Percentiles rank a stretch among this genome's conserved stretches.
phyloP scores from a whole-genome alignment of 2,329 filamentous ascomycete genomes.

The Beauveria caledonica region DNA sequence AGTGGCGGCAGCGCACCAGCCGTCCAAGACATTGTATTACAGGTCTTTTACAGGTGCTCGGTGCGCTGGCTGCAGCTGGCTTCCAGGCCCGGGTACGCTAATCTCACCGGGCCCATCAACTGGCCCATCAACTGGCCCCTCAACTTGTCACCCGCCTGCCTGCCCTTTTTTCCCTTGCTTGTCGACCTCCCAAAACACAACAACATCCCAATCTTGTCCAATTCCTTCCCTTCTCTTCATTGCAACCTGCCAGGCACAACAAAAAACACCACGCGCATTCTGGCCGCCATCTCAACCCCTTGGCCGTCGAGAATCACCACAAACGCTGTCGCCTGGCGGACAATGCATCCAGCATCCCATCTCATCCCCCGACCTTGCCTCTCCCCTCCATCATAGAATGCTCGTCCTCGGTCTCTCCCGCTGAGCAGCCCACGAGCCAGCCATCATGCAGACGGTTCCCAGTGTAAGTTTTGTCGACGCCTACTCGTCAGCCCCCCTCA shows the following conservation, averaged over 20 bases:
- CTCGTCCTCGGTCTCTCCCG: slow-evolving; percentile 26
- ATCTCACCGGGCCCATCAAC: background rate
- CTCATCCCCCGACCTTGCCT: background rate
- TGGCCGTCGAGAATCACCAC: background rate
- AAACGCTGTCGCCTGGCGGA: background rate
- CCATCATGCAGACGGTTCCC: slow-evolving; percentile 47
- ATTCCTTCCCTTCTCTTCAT: background rate
- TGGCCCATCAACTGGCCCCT: background rate
- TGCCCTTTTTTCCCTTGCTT: background rate
- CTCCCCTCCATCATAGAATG: slow-evolving; percentile 23
- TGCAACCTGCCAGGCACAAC: background rate
- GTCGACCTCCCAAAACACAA: background rate
- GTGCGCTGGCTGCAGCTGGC: background rate
- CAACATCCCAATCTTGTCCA: background rate
- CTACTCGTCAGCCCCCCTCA: background rate
- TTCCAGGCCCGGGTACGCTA: background rate
- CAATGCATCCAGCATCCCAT: slow-evolving; percentile 5
- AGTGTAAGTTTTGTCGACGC: slow-evolving; percentile 31
- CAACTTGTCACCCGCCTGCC: background rate
- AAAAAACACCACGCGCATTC: slow-evolving; percentile 5
- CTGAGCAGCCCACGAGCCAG: slow-evolving; percentile 30
- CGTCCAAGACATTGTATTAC: background rate
- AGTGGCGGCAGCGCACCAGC: background rate
- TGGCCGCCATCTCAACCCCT: background rate
- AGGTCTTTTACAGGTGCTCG: background rate